phyloP scores from a whole-genome alignment of 2,329 filamentous ascomycete genomes.

The Mycosphaerelloides madeirae region DNA sequence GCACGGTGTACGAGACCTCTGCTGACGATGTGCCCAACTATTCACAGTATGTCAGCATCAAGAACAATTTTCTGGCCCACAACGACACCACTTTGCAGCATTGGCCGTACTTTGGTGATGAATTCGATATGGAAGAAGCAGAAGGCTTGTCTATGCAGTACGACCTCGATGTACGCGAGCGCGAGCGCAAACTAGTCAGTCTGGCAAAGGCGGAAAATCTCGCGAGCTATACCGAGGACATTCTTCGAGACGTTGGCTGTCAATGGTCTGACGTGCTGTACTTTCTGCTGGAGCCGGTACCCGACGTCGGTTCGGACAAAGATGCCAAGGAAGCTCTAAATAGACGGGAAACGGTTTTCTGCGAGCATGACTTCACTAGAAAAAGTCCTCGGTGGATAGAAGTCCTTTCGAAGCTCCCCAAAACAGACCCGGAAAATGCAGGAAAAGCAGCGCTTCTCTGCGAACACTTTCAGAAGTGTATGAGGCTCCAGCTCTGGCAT shows the following conservation, averaged over 20 bases:
- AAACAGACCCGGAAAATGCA: constrained; percentile 21
- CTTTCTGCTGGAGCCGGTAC: constrained; percentile 35
- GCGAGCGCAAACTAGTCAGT: constrained; percentile 31
- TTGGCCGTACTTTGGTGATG: constrained; percentile 38
- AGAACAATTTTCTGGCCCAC: constrained; percentile 38
- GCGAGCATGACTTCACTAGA: constrained; percentile 33
- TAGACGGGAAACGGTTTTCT: constrained; percentile 22
- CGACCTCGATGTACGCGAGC: constrained; percentile 26
- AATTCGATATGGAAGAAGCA: constrained; percentile 30
- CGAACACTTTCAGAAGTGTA: constrained; percentile 33
- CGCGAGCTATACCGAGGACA: constrained; percentile 31
- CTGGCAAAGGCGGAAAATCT: constrained; percentile 35
- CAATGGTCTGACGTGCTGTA: constrained; percentile 36
- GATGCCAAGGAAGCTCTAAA: constrained; percentile 16
- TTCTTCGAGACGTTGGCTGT: constrained; percentile 34
- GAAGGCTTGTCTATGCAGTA: constrained; percentile 28
- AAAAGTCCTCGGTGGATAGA: constrained; percentile 28
- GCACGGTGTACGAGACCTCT: constrained; percentile 6
- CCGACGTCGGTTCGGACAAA: constrained; percentile 17
- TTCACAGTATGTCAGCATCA: constrained; percentile 40
- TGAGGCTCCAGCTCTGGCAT: constrained; percentile 40
- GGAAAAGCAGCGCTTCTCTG: constrained; percentile 35
- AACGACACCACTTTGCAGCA: constrained; percentile 40
- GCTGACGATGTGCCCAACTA: constrained; percentile 34
- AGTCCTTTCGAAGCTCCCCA: constrained; percentile 30